Evolutionary conservation across 148 eudicot genomes (phyloP).

Genomic region (Rhododendron henanense): DNA sequence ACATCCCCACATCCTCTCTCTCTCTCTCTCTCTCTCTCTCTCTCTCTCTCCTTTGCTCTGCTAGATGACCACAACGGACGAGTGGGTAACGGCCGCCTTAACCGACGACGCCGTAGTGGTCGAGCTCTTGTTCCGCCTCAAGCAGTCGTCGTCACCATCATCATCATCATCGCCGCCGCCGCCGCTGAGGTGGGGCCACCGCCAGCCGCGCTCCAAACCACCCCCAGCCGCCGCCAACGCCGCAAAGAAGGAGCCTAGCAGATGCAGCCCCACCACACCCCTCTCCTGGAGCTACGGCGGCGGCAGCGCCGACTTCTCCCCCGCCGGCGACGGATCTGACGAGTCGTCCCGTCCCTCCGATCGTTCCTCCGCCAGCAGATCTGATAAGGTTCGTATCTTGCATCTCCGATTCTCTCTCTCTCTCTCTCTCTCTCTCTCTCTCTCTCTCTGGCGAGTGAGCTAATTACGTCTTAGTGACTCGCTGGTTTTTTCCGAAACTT

Average conservation of each 20-base stretch:
- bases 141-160: constrained; percentile 9
- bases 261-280: constrained; percentile 42
- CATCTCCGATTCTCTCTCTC: too few relatives aligned
- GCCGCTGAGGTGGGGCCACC: constrained; percentile 31
- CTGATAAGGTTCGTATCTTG: constrained; percentile 26
- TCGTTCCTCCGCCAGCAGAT: constrained; percentile 29
- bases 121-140: constrained; percentile 27
- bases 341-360: constrained; percentile 28
- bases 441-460: neutral
- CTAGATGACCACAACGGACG: constrained; percentile 16
- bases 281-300: constrained; percentile 40
- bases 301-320: constrained; percentile 9
- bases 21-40: neutral
- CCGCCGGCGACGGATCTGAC: constrained; percentile 32
- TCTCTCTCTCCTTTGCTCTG: neutral
- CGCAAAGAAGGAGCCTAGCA: constrained; percentile 9
- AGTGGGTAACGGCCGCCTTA: constrained; percentile 36
- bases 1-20: neutral
- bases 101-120: constrained; percentile 34
- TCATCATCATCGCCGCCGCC: neutral
- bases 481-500: neutral
- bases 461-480: neutral
- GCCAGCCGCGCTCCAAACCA: constrained; percentile 20
- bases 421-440: too few relatives aligned
- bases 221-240: neutral